Conservation (phyloP, 192 early-diverging fungal species). For the Gaertneriomyces sp. region DNA sequence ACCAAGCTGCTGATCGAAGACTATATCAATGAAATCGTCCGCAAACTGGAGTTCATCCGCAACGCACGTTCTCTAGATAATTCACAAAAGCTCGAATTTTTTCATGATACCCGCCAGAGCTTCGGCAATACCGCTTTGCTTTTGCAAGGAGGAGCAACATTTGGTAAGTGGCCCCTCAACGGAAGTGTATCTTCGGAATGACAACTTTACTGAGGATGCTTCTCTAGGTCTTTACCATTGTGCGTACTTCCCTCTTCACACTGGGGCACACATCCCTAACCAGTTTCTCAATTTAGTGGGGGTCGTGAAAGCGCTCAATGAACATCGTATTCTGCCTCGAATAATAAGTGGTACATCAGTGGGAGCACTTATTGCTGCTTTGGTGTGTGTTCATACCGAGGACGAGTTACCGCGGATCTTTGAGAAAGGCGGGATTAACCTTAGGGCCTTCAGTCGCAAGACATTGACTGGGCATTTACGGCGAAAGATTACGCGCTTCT, state of each 20-base stretch:
- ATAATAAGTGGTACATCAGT: constrained; percentile 76
- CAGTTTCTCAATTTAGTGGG: constrained; percentile 39
- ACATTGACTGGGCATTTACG: constrained; percentile 51
- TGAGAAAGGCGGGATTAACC: constrained; percentile 57
- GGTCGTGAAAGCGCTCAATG: constrained; percentile 69
- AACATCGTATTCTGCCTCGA: constrained; percentile 61
- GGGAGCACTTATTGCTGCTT: constrained; percentile 68
- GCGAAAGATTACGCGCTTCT: constrained; percentile 62
- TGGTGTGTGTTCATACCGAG: constrained; percentile 73
- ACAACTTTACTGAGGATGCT: too few species aligned
- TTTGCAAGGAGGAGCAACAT: constrained; percentile 67
- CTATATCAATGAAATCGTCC: constrained; percentile 67
- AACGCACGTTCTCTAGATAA: constrained; percentile 29
- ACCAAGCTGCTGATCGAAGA: constrained; percentile 75
- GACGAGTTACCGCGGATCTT: constrained; percentile 63
- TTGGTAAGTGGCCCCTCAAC: constrained; percentile 42
- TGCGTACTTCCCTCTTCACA: too few species aligned
- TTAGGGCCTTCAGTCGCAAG: constrained; percentile 63
- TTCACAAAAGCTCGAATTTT: constrained; percentile 63
- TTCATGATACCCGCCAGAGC: constrained; percentile 68
- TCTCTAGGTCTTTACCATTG: too few species aligned
- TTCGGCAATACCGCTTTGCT: constrained; percentile 74
- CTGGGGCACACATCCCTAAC: constrained; percentile 17
- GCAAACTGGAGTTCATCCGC: constrained; percentile 52
- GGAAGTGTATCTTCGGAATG: too few species aligned